phyloP scores from a whole-genome alignment of 352 stramenopile genomes.

The Detonula confervacea region DNA sequence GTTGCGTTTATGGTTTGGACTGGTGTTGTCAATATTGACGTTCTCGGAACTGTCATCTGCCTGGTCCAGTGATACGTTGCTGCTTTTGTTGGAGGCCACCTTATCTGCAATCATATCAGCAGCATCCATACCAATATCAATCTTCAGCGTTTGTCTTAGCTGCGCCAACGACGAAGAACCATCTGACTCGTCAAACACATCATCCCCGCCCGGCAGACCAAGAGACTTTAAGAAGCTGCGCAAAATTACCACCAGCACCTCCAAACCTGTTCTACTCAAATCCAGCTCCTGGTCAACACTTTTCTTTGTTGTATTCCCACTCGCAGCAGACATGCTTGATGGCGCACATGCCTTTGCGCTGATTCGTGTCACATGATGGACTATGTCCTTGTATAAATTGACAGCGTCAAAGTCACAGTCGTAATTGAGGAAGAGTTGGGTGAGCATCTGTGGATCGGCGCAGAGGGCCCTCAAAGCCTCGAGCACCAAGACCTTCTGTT shows the following conservation, averaged over 20 bases:
- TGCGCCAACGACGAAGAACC: constrained; percentile 43
- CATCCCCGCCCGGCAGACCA: constrained; percentile 62
- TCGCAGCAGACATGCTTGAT: not conserved
- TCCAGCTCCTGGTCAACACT: constrained; percentile 74
- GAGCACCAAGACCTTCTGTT: constrained; percentile 97
- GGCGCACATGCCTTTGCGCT: constrained; percentile 87
- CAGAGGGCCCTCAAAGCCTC: constrained; percentile 95
- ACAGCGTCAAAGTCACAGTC: constrained; percentile 98
- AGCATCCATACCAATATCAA: constrained; percentile 72
- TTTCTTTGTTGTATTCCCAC: constrained; percentile 56
- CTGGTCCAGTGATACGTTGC: constrained; percentile 39
- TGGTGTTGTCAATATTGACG: constrained; percentile 5
- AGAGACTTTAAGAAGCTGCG: constrained; percentile 91
- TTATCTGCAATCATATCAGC: constrained; percentile 46
- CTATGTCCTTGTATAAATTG: constrained; percentile 97
- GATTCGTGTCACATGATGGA: constrained; percentile 94
- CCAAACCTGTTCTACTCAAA: constrained; percentile 85
- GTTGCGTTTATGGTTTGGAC: not conserved
- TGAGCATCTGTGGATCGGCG: constrained; percentile 92
- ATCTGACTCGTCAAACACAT: constrained; percentile 69
- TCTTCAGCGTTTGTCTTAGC: constrained; percentile 55
- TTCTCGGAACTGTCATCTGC: not conserved
- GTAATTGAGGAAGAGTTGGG: constrained; percentile 99
- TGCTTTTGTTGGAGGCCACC: constrained; percentile 21
- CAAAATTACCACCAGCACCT: constrained; percentile 93